Evolutionary conservation across 495 filamentous ascomycete genomes (phyloP), one percentile per base, ranked within the genome.

Genomic region (Lasiosphaeriaceae sp.): DNA sequence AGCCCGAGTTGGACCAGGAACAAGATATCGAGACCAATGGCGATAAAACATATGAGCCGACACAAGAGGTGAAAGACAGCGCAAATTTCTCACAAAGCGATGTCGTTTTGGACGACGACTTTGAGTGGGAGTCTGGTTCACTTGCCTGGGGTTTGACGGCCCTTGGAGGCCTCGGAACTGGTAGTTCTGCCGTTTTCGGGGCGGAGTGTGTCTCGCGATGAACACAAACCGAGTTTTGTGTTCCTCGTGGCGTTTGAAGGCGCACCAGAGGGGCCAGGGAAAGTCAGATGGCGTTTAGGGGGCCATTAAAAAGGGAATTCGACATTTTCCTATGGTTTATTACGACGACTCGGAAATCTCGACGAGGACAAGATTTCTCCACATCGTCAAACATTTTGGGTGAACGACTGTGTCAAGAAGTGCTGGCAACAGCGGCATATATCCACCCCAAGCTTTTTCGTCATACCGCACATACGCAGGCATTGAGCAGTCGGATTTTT

Each of bases 71-170:
- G 19, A 39, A 50, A 23, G 57, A 48, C 2, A 63, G 58, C 0
- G 56, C 49, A 2, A 63, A 58, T 0, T 20, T 59, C 2, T 55
- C 60, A 0, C 64, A 72, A 53, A 67, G 67, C 0, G 73, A 76
- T 55, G 50, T 64, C 11, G 16, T 71, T 2, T 68, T 66, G 14
- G 62, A 62, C 3, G 60, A 65, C 11, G 72, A 70, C 11, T 64
- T 73, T 23, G 76, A 80, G 43, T 77, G 75, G 74, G 77, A 80
- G 50, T 66, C 67, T 16, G 71, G 67, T 3, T 66, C 76, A 29
- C 61, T 80, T 5, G 71, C 74, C 5, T 79, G 76, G 76, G 71
- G 71, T 2, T 51, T 77, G 53, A 72, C 70, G 3, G 64, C 66
- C 19, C 52, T 75, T 35, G 71, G 71, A 1, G 77, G 76, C 2